Conservation (phyloP, 2,329 filamentous ascomycete genomes). For the Fusarium sp. region DNA sequence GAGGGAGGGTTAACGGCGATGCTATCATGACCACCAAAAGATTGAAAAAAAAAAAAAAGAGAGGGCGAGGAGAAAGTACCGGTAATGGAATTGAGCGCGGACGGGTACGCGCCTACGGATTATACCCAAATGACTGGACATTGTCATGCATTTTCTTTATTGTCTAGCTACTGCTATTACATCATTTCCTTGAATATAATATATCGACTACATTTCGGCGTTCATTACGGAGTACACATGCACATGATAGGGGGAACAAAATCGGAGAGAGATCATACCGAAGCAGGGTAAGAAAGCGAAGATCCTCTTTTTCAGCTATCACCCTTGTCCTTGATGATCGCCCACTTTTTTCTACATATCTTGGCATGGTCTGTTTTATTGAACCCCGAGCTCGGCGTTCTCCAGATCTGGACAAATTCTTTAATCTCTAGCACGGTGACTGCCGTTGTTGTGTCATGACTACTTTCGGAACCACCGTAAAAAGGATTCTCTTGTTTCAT, state of each 20-base stretch:
- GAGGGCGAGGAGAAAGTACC: not conserved
- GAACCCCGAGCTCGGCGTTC: not conserved
- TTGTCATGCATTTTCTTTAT: constrained; percentile 20
- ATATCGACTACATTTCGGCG: not conserved
- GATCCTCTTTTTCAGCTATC: not conserved
- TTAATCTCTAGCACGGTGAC: not conserved
- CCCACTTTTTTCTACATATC: not conserved
- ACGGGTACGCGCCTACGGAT: constrained; percentile 35
- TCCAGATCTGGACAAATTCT: not conserved
- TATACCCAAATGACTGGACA: constrained; percentile 42
- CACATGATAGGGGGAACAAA: not conserved
- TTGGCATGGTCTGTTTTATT: not conserved
- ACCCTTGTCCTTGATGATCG: not conserved
- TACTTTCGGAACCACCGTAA: not conserved
- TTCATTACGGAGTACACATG: not conserved
- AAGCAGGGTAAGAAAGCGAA: constrained; percentile 1
- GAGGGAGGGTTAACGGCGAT: not conserved
- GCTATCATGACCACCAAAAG: constrained; percentile 16
- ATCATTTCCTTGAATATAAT: constrained; percentile 10
- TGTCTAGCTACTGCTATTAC: not conserved
- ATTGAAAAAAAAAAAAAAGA: not conserved
- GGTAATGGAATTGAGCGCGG: constrained; percentile 14
- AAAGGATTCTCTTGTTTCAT: not conserved
- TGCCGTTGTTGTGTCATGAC: not conserved
- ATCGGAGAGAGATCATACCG: not conserved